phyloP scores from a whole-genome alignment of 1,139 yeast species.

The Saccharomycopsis hybrid region DNA sequence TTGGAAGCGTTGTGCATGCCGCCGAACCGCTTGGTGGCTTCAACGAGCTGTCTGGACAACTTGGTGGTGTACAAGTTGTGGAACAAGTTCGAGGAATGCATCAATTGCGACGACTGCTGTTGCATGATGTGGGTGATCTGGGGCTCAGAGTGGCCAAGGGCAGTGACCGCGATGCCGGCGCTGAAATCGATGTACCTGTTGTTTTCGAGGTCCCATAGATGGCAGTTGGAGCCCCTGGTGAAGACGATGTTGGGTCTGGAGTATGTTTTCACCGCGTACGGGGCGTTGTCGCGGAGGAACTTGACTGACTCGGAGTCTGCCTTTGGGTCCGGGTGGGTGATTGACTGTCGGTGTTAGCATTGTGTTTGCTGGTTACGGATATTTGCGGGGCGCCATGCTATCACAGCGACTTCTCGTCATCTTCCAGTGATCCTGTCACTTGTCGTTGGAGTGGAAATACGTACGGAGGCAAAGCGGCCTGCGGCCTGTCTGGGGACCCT shows the following conservation, averaged over 20 bases:
- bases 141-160: constrained; percentile 79
- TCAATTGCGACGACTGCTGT: constrained; percentile 65
- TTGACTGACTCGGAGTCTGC: constrained; percentile 22
- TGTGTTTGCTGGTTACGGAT: too few species aligned
- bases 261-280: constrained; percentile 74
- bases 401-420: too few species aligned
- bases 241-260: constrained; percentile 70
- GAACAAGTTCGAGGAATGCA: constrained; percentile 82
- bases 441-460: too few species aligned
- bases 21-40: constrained; percentile 59
- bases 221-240: constrained; percentile 67
- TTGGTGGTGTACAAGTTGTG: constrained; percentile 82
- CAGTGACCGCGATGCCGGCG: constrained; percentile 96
- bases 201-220: constrained; percentile 71
- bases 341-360: too few species aligned
- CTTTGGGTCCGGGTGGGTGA: constrained; percentile 8
- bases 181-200: constrained; percentile 81
- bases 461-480: too few species aligned
- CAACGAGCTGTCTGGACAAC: constrained; percentile 64
- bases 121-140: constrained; percentile 61
- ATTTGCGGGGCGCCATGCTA: too few species aligned
- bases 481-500: too few species aligned
- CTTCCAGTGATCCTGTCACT: too few species aligned
- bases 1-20: constrained; percentile 76
- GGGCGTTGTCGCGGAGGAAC: constrained; percentile 37